Evolutionary conservation across 371 early-diverging fungal species (phyloP), one percentile per base, ranked within the genome.

Genomic region (Rhizopus microsporus): DNA sequence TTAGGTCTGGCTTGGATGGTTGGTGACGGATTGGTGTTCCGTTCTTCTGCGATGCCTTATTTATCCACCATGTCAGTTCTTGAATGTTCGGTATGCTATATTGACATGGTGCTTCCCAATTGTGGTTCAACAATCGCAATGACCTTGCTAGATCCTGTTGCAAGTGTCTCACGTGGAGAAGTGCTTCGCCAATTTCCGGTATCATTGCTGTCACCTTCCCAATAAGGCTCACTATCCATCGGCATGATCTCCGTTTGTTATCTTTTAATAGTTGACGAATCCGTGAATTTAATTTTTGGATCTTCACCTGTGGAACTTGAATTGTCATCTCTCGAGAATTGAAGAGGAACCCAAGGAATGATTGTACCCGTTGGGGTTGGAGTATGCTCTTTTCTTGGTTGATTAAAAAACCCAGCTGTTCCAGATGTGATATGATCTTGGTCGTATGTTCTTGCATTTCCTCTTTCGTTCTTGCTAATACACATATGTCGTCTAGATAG

Each of bases 161-260:
- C 5, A 67, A 31, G 40, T 35, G 59, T n/a, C 49, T 38, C 0
- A 62, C 46, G 32, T 62, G 67, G 38, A 67, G 51, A 1, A 68
- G 42, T 0, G 53, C 57, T 60, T 60, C 54, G 8, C 54, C 58
- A 17, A 59, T 45, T 4, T 56, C 52, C 23, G 65, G 59, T 35
- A 65, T 42, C 54, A 60, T 54, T 0, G 58, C 7, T 1, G 57
- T 60, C 38, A 59, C 52, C 35, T 60, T 63, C 5, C 59, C 61
- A 9, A 63, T 15, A 10, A 63, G 34, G 1, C 45, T 17, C 3
- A 60, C 60, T 5, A 60, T 56, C 63, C 60, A 60, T 39, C 51
- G 16, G 47, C 61, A 63, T 7, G 4, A 37, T 4, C 16, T 12
- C 15, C n/a, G 8, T 5, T n/a, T 23, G 17, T n/a, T n/a, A n/a